Evolutionary conservation across 805 yeast genomes (phyloP).

Genomic region (Sugiyamaella qingdaonensis): DNA sequence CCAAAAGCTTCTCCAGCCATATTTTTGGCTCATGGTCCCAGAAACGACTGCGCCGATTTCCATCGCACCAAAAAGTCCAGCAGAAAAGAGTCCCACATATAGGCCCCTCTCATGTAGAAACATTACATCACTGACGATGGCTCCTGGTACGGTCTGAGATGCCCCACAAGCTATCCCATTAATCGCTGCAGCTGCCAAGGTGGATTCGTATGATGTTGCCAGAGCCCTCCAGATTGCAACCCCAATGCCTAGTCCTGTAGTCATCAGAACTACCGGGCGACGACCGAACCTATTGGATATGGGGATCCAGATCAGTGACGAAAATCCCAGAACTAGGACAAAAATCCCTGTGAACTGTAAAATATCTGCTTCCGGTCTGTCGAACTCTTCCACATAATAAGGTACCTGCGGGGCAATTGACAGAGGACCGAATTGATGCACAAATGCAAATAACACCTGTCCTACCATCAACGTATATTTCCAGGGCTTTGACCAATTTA

Average conservation of each 20-base stretch:
- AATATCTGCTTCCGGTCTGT: constrained; percentile 5
- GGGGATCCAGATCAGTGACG: constrained; percentile 49
- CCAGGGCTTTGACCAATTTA: constrained; percentile 43
- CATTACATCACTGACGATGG: constrained; percentile 46
- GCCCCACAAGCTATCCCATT: constrained; percentile 46
- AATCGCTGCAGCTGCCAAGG: constrained; percentile 41
- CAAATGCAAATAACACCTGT: not conserved
- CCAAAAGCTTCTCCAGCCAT: constrained; percentile 15
- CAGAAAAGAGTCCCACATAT: constrained; percentile 45
- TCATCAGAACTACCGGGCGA: constrained; percentile 17
- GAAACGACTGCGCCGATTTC: constrained; percentile 10
- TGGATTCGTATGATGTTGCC: constrained; percentile 37
- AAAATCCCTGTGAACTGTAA: constrained; percentile 36
- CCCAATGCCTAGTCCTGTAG: constrained; percentile 40
- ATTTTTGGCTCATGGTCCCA: constrained; percentile 10
- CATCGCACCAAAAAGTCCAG: constrained; percentile 33
- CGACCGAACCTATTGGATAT: constrained; percentile 21
- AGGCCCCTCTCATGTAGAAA: constrained; percentile 40
- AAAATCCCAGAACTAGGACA: constrained; percentile 50
- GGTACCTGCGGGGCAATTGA: constrained; percentile 13
- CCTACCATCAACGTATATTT: constrained; percentile 27
- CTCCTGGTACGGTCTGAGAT: constrained; percentile 50
- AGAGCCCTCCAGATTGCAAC: constrained; percentile 43
- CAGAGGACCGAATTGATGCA: constrained; percentile 12
- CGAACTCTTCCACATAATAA: constrained; percentile 8